A percentile compares a stretch with the other conserved stretches of the same genome.
Conservation (phyloP, 345 rosid genomes). For the Pugionium cornutum region DNA sequence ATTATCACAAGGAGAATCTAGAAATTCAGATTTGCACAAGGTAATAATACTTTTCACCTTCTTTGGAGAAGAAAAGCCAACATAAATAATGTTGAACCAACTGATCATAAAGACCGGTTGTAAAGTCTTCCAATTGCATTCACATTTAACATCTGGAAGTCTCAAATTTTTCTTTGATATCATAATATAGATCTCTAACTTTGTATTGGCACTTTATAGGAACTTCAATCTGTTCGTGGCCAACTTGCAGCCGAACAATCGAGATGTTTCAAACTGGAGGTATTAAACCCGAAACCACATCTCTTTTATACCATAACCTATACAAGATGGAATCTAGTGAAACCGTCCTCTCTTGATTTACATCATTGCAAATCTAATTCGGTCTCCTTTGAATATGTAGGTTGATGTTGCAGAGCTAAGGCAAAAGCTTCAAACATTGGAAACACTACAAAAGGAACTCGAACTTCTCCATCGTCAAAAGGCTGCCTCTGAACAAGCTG, state of each 20-base stretch:
- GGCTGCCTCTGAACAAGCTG: conserved; percentile 94
- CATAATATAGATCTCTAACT: background rate
- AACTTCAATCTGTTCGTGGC: conserved; percentile 91
- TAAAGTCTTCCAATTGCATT: conserved; percentile 15
- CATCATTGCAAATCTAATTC: background rate
- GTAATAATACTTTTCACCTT: conserved; percentile 45
- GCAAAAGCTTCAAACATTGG: conserved; percentile 90
- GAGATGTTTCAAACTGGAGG: conserved; percentile 98
- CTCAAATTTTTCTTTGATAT: background rate
- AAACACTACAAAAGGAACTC: conserved; percentile 80
- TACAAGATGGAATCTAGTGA: no score
- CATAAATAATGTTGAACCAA: conserved; percentile 26
- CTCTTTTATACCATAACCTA: conserved; percentile 4
- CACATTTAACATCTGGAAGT: background rate
- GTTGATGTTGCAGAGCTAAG: conserved; percentile 95
- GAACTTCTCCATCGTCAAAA: conserved; percentile 92
- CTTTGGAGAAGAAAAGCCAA: background rate
- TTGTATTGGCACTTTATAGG: conserved; percentile 38
- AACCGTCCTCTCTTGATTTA: no score
- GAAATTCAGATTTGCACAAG: conserved; percentile 77
- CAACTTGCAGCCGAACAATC: conserved; percentile 98
- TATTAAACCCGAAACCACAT: conserved; percentile 29
- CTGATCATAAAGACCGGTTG: background rate
- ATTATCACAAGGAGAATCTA: conserved; percentile 66
- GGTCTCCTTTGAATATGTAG: conserved; percentile 43